phyloP scores from a whole-genome alignment of 805 yeast species.

The Debaryomyces maramus region DNA sequence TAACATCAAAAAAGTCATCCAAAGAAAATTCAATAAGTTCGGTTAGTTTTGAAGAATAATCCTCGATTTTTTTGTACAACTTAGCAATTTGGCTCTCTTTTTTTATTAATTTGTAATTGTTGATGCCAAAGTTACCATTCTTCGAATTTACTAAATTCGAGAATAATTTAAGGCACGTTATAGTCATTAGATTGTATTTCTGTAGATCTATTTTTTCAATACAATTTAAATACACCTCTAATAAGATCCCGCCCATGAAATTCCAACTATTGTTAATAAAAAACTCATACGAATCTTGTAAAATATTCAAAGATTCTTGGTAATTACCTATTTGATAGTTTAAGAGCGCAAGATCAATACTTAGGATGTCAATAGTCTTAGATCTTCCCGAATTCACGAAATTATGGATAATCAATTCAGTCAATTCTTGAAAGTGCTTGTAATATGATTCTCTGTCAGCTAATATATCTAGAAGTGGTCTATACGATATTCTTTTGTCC shows the following conservation, averaged over 20 bases:
- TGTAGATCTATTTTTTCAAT: constrained; percentile 43
- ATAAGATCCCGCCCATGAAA: constrained; percentile 60
- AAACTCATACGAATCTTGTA: constrained; percentile 67
- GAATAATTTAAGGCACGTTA: constrained; percentile 42
- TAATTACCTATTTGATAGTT: constrained; percentile 59
- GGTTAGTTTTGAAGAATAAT: constrained; percentile 15
- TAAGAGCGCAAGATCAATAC: constrained; percentile 76
- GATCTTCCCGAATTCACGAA: constrained; percentile 54
- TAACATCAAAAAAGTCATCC: constrained; percentile 34
- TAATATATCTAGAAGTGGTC: constrained; percentile 15
- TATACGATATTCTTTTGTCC: constrained; percentile 12
- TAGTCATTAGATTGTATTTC: constrained; percentile 30
- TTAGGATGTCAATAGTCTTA: constrained; percentile 68
- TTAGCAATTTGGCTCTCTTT: constrained; percentile 13
- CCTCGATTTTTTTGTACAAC: constrained; percentile 18
- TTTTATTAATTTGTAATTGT: constrained; percentile 25
- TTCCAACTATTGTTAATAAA: constrained; percentile 77
- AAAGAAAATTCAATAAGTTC: constrained; percentile 30
- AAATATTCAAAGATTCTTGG: constrained; percentile 58
- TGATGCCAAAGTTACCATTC: constrained; percentile 21
- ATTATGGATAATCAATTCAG: constrained; percentile 55
- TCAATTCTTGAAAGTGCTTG: constrained; percentile 46
- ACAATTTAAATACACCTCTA: constrained; percentile 69
- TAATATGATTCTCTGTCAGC: constrained; percentile 20
- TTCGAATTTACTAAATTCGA: constrained; percentile 25